Percentiles rank a stretch among this genome's conserved stretches.
phyloP scores from a whole-genome alignment of 768 basidiomycete species.

The Hypsizygus marmoreus region DNA sequence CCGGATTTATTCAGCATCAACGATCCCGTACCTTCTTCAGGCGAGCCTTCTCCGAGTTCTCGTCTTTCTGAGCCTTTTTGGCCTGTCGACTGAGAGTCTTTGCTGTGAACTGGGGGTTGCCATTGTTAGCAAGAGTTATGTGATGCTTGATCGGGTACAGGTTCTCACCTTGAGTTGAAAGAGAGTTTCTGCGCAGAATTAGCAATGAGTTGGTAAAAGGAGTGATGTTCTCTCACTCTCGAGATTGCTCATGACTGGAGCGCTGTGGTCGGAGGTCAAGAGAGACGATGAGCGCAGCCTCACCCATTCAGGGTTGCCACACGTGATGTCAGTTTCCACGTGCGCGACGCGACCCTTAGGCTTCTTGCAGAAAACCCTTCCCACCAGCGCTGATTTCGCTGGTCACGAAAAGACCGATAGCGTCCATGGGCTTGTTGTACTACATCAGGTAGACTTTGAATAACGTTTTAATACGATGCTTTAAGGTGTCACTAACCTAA shows the following conservation, averaged over 20 bases:
- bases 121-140: conserved; percentile 10
- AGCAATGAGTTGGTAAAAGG: conserved; percentile 21
- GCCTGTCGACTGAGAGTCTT: conserved; percentile 94
- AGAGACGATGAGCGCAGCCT: conserved; percentile 15
- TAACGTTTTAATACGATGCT: background rate
- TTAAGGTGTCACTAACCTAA: conserved; percentile 3
- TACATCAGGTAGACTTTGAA: conserved; percentile 56
- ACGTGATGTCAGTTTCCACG: conserved; percentile 19
- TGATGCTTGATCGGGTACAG: conserved; percentile 13
- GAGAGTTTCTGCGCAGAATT: conserved; percentile 75
- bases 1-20: background rate
- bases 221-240: conserved; percentile 67
- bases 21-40: conserved; percentile 79
- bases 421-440: conserved; percentile 54
- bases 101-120: conserved; percentile 80
- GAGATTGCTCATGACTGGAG: conserved; percentile 69
- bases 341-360: conserved; percentile 9
- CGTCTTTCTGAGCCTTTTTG: conserved; percentile 97
- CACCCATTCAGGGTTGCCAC: background rate
- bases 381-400: conserved; percentile 14
- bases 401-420: conserved; percentile 7
- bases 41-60: conserved; percentile 81
- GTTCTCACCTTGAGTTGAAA: conserved; percentile 90
- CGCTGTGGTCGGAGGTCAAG: conserved; percentile 7
- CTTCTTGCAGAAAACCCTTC: conserved; percentile 1